phyloP scores from a whole-genome alignment of 495 filamentous ascomycete genomes.

The Daldinia concentrica region DNA sequence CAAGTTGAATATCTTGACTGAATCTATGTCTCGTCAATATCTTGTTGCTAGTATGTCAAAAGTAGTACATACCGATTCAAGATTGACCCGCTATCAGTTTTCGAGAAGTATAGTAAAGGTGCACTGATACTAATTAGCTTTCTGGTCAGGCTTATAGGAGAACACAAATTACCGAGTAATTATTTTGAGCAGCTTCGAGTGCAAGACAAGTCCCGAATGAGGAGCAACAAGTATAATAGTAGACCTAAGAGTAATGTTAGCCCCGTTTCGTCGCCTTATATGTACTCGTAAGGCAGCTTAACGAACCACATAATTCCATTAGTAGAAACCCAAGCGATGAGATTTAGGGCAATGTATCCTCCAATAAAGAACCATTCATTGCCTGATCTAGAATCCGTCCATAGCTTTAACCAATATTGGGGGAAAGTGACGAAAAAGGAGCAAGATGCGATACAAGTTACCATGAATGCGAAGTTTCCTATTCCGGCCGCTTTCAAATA shows the following conservation, averaged over 20 bases:
- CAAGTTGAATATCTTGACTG: conserved; percentile 36
- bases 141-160: too few relatives aligned
- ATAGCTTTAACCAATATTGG: conserved; percentile 53
- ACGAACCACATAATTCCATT: conserved; percentile 45
- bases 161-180: conserved; percentile 15
- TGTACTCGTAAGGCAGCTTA: background rate
- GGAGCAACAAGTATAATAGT: conserved; percentile 30
- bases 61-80: conserved; percentile 40
- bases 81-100: conserved; percentile 40
- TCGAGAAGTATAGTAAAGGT: conserved; percentile 38
- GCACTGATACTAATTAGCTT: conserved; percentile 24
- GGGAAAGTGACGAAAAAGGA: conserved; percentile 53
- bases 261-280: background rate
- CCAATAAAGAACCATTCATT: conserved; percentile 39
- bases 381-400: conserved; percentile 44
- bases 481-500: conserved; percentile 65
- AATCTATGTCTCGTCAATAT: conserved; percentile 31
- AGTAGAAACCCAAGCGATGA: conserved; percentile 48
- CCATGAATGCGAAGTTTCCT: conserved; percentile 55
- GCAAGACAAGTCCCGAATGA: conserved; percentile 30
- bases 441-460: conserved; percentile 40
- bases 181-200: conserved; percentile 25
- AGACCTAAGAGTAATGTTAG: conserved; percentile 20
- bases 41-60: background rate
- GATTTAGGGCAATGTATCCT: conserved; percentile 44